Evolutionary conservation across 225 moss, liverwort and hornwort species (phyloP).

Genomic region (Pleurozium schreberi): DNA sequence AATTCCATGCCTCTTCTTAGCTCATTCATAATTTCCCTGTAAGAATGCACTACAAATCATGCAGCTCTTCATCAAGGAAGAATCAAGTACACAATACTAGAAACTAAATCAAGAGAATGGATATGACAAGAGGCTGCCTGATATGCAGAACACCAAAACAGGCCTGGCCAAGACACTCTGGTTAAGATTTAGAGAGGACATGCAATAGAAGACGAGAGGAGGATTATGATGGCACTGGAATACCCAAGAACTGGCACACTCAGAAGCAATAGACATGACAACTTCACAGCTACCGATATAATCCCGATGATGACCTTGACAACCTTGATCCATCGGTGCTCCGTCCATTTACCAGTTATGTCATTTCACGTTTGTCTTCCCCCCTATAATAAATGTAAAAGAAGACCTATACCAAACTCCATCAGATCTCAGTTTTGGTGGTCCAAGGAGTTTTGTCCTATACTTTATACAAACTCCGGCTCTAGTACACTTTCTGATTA

Average conservation of each 20-base stretch:
- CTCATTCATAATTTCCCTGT: background rate
- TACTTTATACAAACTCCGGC: no score
- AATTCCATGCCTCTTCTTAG: background rate
- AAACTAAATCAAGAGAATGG: no score
- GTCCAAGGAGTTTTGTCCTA: no score
- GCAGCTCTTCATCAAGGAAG: background rate
- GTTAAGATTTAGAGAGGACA: background rate
- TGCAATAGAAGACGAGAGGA: background rate
- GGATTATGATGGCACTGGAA: background rate
- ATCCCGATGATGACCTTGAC: background rate
- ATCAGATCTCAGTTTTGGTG: no score
- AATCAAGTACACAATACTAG: conserved; percentile 8
- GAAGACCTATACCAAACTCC: no score
- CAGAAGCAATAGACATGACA: background rate
- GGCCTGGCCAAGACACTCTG: background rate
- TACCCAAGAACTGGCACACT: background rate
- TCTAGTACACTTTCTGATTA: no score
- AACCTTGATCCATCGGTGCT: background rate
- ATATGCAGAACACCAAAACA: conserved; percentile 4
- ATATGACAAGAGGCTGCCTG: background rate
- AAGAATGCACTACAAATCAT: background rate
- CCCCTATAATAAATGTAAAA: no score
- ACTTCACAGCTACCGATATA: background rate
- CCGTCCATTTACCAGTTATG: background rate
- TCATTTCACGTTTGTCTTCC: background rate